Evolutionary conservation across 2,329 filamentous ascomycete genomes (phyloP), one percentile per base, ranked within the genome.

Genomic region (Pseudocercospora fuligena): DNA sequence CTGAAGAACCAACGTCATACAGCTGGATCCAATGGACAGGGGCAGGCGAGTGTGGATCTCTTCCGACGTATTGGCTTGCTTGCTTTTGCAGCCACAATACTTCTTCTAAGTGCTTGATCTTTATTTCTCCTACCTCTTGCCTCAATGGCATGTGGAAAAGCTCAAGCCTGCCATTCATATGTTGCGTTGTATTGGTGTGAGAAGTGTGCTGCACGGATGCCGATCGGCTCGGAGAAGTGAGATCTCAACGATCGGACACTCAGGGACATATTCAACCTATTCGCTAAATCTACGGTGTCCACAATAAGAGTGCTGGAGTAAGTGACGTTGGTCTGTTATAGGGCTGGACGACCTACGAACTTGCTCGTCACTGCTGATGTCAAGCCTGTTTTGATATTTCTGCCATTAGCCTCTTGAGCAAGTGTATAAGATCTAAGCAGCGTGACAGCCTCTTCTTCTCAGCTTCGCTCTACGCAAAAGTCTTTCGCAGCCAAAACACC

Each of bases 1-100:
- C 47, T 51, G 51, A 33, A 56, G 51, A 56, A 16, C 9, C 51
- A 56, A 56, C 51, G 51, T 56, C 51, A 56, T 56, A 56, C 51
- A 14, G 51, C 51, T 31, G 25, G 16, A 16, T 21, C 25, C 25
- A 27, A 27, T 51, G 47, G 19, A 23, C 51, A 56, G 25, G 51
- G 51, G 51, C 23, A 54, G 25, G 51, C 51, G 51, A 54, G 51
- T 9, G 51, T 54, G 51, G 23, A 54, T 54, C 51, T 27, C 21
- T 27, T 8, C 21, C 46, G 46, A 23, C 23, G 25, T 54, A 54
- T 54, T 14, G 25, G 51, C 51, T 54, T 27, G 25, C 47, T 23
- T 56, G 27, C 23, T 56, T 27, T 56, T 56, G 40, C 40, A 43
- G n/a, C 40, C 1, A 9, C 40, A 7, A n/a, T n/a, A n/a, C 40